Conservation (phyloP, 2,329 filamentous ascomycete genomes). For the Talaromyces sp. region DNA sequence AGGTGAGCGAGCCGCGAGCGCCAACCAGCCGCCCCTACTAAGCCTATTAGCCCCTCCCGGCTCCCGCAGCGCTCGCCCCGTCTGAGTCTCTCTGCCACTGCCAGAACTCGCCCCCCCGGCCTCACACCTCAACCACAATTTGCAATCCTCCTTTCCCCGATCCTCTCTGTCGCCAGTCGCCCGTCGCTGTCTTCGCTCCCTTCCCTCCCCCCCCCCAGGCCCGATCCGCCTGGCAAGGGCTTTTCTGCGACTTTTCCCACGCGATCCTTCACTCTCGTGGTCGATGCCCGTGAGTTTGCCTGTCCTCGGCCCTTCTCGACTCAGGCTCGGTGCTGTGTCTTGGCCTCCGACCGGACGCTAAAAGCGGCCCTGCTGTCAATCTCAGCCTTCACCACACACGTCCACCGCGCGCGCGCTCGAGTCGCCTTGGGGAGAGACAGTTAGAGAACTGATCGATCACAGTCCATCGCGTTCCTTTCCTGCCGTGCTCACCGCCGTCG, state of each 20-base stretch:
- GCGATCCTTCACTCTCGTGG: slow-evolving; percentile 13
- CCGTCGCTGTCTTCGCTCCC: not conserved
- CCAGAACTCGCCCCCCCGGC: not conserved
- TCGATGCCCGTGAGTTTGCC: slow-evolving; percentile 31
- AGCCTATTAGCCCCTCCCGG: slow-evolving; percentile 8
- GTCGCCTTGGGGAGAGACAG: not conserved
- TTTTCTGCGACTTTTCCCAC: slow-evolving; percentile 3
- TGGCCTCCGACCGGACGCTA: slow-evolving; percentile 31
- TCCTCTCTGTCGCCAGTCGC: not conserved
- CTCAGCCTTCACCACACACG: not conserved
- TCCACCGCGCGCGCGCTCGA: slow-evolving; percentile 6
- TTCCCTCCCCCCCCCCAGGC: not conserved
- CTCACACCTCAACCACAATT: not conserved
- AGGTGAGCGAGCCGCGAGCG: not conserved
- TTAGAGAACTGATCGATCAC: not conserved
- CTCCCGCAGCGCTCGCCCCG: not conserved
- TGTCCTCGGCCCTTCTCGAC: slow-evolving; percentile 23
- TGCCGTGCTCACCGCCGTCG: slow-evolving; percentile 7
- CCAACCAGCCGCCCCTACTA: not conserved
- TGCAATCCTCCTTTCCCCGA: not conserved
- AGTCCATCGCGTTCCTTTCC: not conserved
- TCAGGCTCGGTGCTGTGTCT: slow-evolving; percentile 25
- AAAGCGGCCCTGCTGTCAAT: slow-evolving; percentile 23
- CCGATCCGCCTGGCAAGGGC: slow-evolving; percentile 1
- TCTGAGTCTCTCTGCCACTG: not conserved